These are phyloP conservation scores for Xylaria sp. DNA, from an alignment of 2,329 filamentous ascomycete genomes.

Conservation along the genomic window DNA sequence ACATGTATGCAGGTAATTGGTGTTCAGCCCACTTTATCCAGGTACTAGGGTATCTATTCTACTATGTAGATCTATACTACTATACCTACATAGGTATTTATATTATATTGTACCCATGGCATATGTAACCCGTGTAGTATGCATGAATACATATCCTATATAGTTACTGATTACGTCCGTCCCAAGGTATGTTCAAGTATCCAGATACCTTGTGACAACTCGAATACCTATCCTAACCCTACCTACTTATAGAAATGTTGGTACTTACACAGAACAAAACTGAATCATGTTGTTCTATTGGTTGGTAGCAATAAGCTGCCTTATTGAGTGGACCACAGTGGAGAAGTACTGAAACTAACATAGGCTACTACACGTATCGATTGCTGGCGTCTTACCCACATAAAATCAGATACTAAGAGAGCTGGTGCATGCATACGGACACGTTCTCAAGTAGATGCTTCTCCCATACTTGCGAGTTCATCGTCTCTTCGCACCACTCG, in stretches of 20 bases:
- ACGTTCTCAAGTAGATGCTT: constrained; percentile 17
- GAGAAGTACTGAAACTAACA: constrained; percentile 5
- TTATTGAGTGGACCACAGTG: constrained; percentile 1
- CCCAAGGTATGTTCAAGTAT: too few species aligned
- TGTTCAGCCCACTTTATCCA: neutral
- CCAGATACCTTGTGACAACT: too few species aligned
- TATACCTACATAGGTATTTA: neutral
- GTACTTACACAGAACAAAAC: neutral
- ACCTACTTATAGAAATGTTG: neutral
- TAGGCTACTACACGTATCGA: neutral
- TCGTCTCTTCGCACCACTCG: constrained; percentile 14
- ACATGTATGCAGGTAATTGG: neutral
- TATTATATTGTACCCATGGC: too few species aligned
- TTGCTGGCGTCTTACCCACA: neutral
- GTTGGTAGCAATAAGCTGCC: neutral
- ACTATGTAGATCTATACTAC: neutral
- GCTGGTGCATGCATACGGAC: constrained; percentile 3
- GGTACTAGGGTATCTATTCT: neutral
- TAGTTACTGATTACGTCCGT: too few species aligned
- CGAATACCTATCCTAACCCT: too few species aligned
- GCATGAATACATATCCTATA: too few species aligned
- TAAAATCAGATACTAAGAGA: constrained; percentile 10
- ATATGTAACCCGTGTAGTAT: too few species aligned
- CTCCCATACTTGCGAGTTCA: neutral
- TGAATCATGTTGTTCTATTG: constrained; percentile 12